These are phyloP conservation scores for Ophiostoma novo-ulmi DNA, from an alignment of 2,329 filamentous ascomycete genomes.

Conservation along the genomic window DNA sequence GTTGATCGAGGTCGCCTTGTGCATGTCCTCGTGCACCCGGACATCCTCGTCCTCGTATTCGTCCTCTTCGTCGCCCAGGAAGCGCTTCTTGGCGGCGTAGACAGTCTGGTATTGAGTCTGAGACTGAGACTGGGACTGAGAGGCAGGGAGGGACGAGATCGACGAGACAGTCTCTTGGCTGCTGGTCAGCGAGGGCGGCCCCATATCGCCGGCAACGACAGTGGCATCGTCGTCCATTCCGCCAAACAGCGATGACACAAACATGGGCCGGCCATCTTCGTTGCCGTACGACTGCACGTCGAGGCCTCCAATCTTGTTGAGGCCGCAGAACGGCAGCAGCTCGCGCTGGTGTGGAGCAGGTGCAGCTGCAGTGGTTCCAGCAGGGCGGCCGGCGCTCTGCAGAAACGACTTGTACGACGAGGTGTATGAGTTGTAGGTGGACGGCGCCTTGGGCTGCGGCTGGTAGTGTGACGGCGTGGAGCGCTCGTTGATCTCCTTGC, in stretches of 20 bases:
- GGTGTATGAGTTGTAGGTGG: neutral
- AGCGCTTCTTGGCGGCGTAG: slow-evolving; percentile 39
- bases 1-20: slow-evolving; percentile 7
- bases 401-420: neutral
- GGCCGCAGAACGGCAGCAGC: slow-evolving; percentile 73
- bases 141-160: slow-evolving; percentile 23
- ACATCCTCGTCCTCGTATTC: neutral
- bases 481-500: slow-evolving; percentile 38
- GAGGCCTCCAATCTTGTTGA: slow-evolving; percentile 68
- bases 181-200: slow-evolving; percentile 43
- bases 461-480: slow-evolving; percentile 5
- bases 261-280: slow-evolving; percentile 28
- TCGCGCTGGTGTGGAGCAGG: slow-evolving; percentile 44
- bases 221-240: slow-evolving; percentile 28
- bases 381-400: slow-evolving; percentile 1
- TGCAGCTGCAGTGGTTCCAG: neutral
- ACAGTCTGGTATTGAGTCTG: slow-evolving; percentile 12
- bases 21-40: slow-evolving; percentile 13
- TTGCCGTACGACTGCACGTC: slow-evolving; percentile 58
- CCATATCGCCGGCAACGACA: slow-evolving; percentile 33
- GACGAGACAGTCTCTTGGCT: slow-evolving; percentile 52
- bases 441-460: slow-evolving; percentile 2
- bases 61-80: slow-evolving; percentile 41
- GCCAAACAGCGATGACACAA: slow-evolving; percentile 20
- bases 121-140: slow-evolving; percentile 13